Base-by-base conservation (phyloP, 805 yeast genomes). In the Saturnispora dispora region DNA sequence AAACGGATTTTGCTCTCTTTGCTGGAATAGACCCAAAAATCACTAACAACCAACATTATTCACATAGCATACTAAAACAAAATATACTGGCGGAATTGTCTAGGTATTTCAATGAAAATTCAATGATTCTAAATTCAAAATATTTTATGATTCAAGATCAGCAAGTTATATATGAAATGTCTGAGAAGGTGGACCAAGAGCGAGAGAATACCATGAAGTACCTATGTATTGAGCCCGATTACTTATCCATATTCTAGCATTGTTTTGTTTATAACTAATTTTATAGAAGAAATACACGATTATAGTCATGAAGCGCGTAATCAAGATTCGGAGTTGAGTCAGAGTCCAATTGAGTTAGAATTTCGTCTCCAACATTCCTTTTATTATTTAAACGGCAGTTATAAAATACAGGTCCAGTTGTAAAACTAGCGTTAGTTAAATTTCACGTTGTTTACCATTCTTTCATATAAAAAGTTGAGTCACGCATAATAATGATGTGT, bases 11-110 rank as follows among this genome's bases (percentile, higher is more conserved):
- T 22, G 36, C 50, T 30, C n/a, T 50, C 4, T 32, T 58, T 39
- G 52, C 58, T 2, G 41, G 55, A 0, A 48, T 60, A 15, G 55
- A 56, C 17, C 40, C 53, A 2, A 30, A 48, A 5, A 48, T 40
- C 2, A 11, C 23, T 11, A 46, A 48, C 6, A 28, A 35, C 22
- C 25, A 11, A 3, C 43, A 33, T 35, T 36, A 33, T 25, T 3
- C 22, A 2, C 28, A 48, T 10, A 25, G 17, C 25, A 23, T 42
- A 18, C 20, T 48, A 15, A 18, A 32, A 4, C 25, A 11, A n/a
- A 20, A 42, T 13, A 18, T 36, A 25, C 11, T 36, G 4, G 27
- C 8, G 4, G 28, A 17, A 4, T 30, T 49, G 28, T 20, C 25
- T 5, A 49, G 22, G 6, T 32, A 10, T 10, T 44, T 49, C n/a